Evolutionary conservation across 2,329 filamentous ascomycete species (phyloP), one percentile per base, ranked within the genome.

Genomic region (Hawksworthiomyces lignivorus): DNA sequence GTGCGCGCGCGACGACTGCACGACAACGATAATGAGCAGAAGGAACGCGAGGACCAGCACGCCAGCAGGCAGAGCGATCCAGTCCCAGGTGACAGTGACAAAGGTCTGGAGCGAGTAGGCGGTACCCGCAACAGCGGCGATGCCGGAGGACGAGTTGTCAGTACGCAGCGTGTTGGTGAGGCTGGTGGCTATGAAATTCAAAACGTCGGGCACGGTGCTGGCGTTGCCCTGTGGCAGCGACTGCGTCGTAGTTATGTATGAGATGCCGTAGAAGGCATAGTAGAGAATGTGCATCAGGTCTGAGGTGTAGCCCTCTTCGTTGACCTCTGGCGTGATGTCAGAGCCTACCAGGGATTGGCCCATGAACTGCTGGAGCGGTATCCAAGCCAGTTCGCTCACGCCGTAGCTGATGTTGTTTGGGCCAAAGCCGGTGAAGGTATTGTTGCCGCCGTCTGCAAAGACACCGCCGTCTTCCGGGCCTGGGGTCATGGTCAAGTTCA

Each of bases 121-220:
- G 7, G 31, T 32, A 18, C 39, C 39, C 8, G n/a, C 12, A 14
- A 18, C 6, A 5, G 3, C 8, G 14, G 10, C 6, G 4, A 26
- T 31, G 24, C 39, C 39, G 11, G 22, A 8, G 5, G 39, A 41
- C 7, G 10, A 3, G 17, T 4, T 4, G 32, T 41, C 33, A 7
- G 31, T 8, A 20, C 39, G 39, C 18, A 41, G n/a, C 31, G 18
- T 17, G n/a, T 36, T 31, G 20, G 39, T 36, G 12, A 41, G 39
- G 17, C 31, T 36, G 5, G 22, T 29, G 17, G 39, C 39, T 7
- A 41, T 11, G 29, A 17, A 12, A 21, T 28, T 8, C 27, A 26
- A 19, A 21, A 40, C 31, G 39, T n/a, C 9, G 30, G 14, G 21
- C 17, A 34, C 22, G 3, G 21, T 11, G 15, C 19, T 12, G 5